Evolutionary conservation across 2,329 filamentous ascomycete genomes (phyloP), one percentile per base, ranked within the genome.

Genomic region (Dendrostoma leiphaemia): DNA sequence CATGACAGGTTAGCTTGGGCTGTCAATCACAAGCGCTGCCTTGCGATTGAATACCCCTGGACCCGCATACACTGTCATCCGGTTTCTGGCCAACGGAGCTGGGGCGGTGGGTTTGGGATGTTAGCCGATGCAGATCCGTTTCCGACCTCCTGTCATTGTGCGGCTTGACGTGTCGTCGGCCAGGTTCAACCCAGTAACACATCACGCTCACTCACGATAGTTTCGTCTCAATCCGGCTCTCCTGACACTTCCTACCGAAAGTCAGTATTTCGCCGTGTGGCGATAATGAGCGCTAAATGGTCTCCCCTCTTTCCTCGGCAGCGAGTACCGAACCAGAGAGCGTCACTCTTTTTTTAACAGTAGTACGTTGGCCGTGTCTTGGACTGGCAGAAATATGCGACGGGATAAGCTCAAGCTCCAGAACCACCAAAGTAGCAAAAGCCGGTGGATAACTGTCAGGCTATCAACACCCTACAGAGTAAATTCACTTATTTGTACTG

Each of bases 1-100:
- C 51, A 57, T 57, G 52, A 57, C 55, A 53, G 52, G 26, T 54
- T 40, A 26, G 35, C 26, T 35, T 37, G 48, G 40, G 40, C 51
- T 55, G 55, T 57, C 55, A 54, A 52, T 51, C 46, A 40, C 47
- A 57, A 57, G 55, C 55, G 51, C 47, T 51, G 47, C 29, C 48
- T 55, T 51, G 48, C 55, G 40, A 57, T 57, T 55, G 51, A 48
- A 48, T 43, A 51, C 52, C 51, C 55, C 53, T 57, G 37, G 23
- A 51, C 48, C 53, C 51, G 48, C 52, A 51, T 54, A 44, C 28
- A 57, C 51, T 57, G 55, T 54, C 55, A 57, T 57, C 55, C 55
- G 51, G 55, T 57, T 57, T 57, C 55, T 57, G 55, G 24, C 47
- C 55, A 43, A n/a, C 24, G 51, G 29, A 37, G 44, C 28, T 44